A percentile compares a stretch with the other conserved stretches of the same genome.
phyloP scores from a whole-genome alignment of 257 asterid species.

The Jacaranda copaia region DNA sequence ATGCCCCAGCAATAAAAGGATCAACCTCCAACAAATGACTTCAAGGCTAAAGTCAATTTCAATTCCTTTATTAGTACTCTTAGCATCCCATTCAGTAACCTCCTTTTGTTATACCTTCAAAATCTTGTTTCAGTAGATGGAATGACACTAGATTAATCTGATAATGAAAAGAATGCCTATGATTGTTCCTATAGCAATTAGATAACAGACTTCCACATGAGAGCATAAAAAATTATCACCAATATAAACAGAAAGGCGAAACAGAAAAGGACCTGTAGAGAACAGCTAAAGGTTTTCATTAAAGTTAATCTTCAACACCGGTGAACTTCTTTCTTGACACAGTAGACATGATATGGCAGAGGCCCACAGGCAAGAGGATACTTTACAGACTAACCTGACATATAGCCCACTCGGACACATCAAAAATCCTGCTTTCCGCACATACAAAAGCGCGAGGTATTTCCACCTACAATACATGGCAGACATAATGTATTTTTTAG shows the following conservation, averaged over 20 bases:
- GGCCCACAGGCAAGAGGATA: not conserved
- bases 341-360: conserved; percentile 14
- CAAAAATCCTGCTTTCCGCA: conserved; percentile 94
- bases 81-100: not conserved
- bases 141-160: not conserved
- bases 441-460: conserved; percentile 98
- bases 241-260: not conserved
- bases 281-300: not conserved
- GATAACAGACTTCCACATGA: not conserved
- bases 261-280: not conserved
- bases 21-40: not conserved
- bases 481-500: conserved; percentile 9
- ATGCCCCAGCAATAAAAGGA: not conserved
- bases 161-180: not conserved
- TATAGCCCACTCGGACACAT: conserved; percentile 99
- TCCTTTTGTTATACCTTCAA: not conserved
- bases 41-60: not conserved
- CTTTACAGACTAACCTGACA: conserved; percentile 78
- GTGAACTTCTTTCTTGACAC: not conserved
- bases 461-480: conserved; percentile 63
- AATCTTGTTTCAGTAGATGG: not conserved
- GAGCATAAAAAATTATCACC: not conserved
- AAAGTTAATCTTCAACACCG: not conserved
- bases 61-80: not conserved
- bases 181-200: not conserved